Evolutionary conservation across 257 asterid species (phyloP).

Genomic region (Agastache rugosa): DNA sequence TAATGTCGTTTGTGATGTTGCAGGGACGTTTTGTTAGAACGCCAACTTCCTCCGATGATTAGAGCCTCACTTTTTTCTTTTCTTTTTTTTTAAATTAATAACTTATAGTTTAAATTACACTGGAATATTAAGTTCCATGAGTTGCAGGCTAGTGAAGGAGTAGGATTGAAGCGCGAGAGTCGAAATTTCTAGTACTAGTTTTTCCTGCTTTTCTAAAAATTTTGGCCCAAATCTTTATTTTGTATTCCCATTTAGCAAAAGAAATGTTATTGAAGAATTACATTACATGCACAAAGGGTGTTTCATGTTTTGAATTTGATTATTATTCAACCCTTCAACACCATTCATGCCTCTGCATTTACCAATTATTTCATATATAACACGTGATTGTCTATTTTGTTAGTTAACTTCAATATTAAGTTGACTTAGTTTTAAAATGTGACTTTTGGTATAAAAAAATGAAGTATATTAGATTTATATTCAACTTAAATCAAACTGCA

Average conservation of each 20-base stretch:
- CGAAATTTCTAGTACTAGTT: conserved; percentile 4
- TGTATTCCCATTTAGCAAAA: background rate
- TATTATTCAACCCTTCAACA: background rate
- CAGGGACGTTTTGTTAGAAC: conserved; percentile 84
- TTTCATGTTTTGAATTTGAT: background rate
- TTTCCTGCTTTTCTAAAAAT: conserved; percentile 6
- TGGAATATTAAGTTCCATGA: conserved; percentile 31
- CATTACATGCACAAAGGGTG: background rate
- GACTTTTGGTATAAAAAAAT: too few relatives aligned
- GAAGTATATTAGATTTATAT: too few relatives aligned
- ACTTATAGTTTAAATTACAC: conserved; percentile 26
- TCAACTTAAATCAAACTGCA: too few relatives aligned
- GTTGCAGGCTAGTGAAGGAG: conserved; percentile 36
- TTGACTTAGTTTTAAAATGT: too few relatives aligned
- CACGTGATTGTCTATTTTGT: background rate
- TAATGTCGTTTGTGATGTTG: conserved; percentile 23
- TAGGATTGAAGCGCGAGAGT: conserved; percentile 25
- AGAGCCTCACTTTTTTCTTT: conserved; percentile 2
- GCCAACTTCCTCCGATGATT: conserved; percentile 54
- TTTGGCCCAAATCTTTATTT: background rate
- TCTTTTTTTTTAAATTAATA: background rate
- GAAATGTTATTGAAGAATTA: background rate
- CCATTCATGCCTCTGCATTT: background rate
- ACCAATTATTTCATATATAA: background rate
- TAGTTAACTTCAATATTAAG: background rate